Base-by-base conservation (phyloP, 1,284 basidiomycete species). In the Papiliotrema nemorosa region DNA sequence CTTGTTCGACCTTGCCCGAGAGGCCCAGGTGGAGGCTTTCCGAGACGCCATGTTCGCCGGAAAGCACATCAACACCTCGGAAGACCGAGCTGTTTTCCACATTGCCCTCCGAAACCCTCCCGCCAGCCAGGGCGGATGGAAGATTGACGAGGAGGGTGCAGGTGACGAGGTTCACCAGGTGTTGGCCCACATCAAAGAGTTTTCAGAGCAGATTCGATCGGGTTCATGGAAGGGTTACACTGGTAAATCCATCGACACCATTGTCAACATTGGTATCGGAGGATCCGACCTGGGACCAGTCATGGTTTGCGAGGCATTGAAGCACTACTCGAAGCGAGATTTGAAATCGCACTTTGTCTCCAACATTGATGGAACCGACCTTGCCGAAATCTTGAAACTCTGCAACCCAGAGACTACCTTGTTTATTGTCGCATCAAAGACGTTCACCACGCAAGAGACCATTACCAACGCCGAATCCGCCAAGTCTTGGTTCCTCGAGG, bases 251-350 rank as follows among this genome's bases (percentile, higher is more conserved):
- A 97, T 98, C 80, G 84, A 86, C 69, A 85, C 90, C 49, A 85
- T 98, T 75, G 92, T 98, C 72, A 98, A 97, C 80, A 97, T 98
- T 64, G 94, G 94, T 61, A 98, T 98, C 69, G 96, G 94, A 57
- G 94, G 94, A 48, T 97, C 92, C 33, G 94, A 98, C 76, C 81
- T 98, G 44, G 94, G 94, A 26, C 94, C 94, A 31, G 92, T 97
- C 68, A 98, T 98, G 96, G 92, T 97, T 57, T 92, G 89, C 25
- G 94, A 98, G 78, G 94, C 92, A 3, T 84, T 98, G 75, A 96
- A 94, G 79, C 78, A 84, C 20, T 98, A 96, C 81, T 79, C 87
- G 51, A 87, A 96, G 77, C 86, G 90, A 59, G 88, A 93, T 73
- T 79, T 98, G 52, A 84, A 81, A 39, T 83, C 86, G 25, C 83